A percentile compares a stretch with the other conserved stretches of the same genome.
Evolutionary conservation across 345 rosid genomes (phyloP).

Genomic region (Kandelia obovata): DNA sequence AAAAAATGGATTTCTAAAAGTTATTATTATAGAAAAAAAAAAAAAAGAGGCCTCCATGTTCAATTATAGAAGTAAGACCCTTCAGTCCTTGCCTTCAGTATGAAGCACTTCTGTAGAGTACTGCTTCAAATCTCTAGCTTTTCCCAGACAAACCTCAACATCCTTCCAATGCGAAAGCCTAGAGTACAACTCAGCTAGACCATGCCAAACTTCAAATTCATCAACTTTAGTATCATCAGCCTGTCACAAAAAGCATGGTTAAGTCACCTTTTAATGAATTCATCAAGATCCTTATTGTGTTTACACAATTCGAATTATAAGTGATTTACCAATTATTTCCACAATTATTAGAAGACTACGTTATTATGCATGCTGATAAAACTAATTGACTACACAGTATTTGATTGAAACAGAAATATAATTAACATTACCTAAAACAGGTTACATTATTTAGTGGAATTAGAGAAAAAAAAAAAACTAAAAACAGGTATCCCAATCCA

Average conservation of each 20-base stretch:
- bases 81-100: constrained; percentile 66
- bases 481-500: not conserved
- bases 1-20: too few relatives aligned
- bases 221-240: constrained; percentile 57
- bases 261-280: constrained; percentile 9
- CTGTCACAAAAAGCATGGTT: constrained; percentile 25
- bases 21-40: not conserved
- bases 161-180: constrained; percentile 88
- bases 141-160: constrained; percentile 73
- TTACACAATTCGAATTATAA: not conserved
- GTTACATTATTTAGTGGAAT: not conserved
- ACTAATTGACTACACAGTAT: not conserved
- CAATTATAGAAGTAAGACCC: constrained; percentile 12
- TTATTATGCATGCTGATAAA: not conserved
- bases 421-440: not conserved
- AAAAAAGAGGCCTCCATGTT: not conserved
- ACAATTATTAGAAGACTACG: too few relatives aligned
- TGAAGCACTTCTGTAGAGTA: constrained; percentile 66
- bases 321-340: not conserved
- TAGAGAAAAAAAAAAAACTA: not conserved
- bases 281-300: not conserved
- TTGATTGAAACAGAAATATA: not conserved
- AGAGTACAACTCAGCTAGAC: constrained; percentile 76
- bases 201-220: constrained; percentile 95
- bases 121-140: constrained; percentile 69